phyloP scores from a whole-genome alignment of 176 grass and related monocot species.

The Saccharum officinarum region DNA sequence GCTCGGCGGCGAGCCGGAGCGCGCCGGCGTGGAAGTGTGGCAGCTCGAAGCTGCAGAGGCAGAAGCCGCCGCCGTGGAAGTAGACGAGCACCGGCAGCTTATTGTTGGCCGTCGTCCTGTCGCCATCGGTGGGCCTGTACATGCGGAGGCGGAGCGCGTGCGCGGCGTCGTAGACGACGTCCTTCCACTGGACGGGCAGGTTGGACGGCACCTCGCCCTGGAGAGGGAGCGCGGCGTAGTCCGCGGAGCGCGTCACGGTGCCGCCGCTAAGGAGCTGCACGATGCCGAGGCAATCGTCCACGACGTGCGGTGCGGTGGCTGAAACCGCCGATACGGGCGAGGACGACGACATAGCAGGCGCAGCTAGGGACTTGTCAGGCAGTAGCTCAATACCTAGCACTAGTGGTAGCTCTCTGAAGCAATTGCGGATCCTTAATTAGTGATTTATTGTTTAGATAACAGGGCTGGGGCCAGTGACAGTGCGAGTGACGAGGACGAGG shows the following conservation, averaged over 20 bases:
- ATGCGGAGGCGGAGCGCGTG: too few species aligned
- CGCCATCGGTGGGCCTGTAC: too few species aligned
- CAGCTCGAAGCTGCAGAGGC: too few species aligned
- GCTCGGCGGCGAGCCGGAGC: slow-evolving; percentile 44
- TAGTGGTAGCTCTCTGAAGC: not conserved
- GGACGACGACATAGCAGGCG: not conserved
- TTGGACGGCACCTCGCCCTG: slow-evolving; percentile 8
- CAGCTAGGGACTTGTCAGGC: not conserved
- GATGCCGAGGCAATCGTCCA: slow-evolving; percentile 39
- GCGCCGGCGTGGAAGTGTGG: too few species aligned
- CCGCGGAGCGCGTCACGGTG: slow-evolving; percentile 29
- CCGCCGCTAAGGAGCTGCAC: slow-evolving; percentile 29
- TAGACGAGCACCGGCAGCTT: too few species aligned
- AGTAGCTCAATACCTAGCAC: not conserved
- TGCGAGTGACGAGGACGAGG: too few species aligned
- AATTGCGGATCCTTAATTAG: too few species aligned
- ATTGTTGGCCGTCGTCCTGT: too few species aligned
- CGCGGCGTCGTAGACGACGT: slow-evolving; percentile 29
- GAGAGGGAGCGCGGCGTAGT: slow-evolving; percentile 8
- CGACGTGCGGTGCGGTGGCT: not conserved
- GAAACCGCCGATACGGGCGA: not conserved
- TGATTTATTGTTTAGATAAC: too few species aligned
- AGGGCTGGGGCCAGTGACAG: too few species aligned
- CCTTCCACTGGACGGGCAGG: slow-evolving; percentile 42
- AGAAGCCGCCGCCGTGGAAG: too few species aligned